A percentile compares a stretch with the other conserved stretches of the same genome.
Conservation (phyloP, 2,329 filamentous ascomycete species). For the Trichoderma guizhouense region DNA sequence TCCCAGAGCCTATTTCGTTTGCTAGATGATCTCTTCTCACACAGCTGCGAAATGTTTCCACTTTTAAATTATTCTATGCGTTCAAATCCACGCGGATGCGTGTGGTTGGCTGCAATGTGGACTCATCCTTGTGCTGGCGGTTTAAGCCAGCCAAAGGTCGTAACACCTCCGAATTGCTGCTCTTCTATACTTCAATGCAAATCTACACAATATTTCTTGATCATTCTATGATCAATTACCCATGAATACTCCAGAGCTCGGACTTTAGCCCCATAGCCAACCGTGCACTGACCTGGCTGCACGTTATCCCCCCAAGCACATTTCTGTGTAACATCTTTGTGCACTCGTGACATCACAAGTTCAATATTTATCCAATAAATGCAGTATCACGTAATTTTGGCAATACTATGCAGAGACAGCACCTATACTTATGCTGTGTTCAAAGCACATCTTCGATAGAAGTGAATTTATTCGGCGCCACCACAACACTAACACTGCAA, state of each 20-base stretch:
- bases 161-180: neutral
- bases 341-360: neutral
- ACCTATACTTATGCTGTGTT: neutral
- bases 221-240: neutral
- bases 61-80: neutral
- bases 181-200: neutral
- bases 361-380: neutral
- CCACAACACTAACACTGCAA: neutral
- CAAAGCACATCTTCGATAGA: neutral
- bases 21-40: neutral
- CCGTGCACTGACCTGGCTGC: neutral
- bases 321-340: neutral
- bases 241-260: neutral
- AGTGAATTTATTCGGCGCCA: neutral
- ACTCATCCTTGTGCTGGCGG: neutral
- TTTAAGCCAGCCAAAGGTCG: neutral
- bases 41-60: neutral
- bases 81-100: neutral
- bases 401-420: neutral
- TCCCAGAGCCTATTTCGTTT: neutral
- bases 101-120: neutral
- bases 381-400: neutral
- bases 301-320: neutral
- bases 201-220: neutral
- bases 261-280: neutral